phyloP scores from a whole-genome alignment of 2,329 filamentous ascomycete genomes.

The Aureobasidium sp. region DNA sequence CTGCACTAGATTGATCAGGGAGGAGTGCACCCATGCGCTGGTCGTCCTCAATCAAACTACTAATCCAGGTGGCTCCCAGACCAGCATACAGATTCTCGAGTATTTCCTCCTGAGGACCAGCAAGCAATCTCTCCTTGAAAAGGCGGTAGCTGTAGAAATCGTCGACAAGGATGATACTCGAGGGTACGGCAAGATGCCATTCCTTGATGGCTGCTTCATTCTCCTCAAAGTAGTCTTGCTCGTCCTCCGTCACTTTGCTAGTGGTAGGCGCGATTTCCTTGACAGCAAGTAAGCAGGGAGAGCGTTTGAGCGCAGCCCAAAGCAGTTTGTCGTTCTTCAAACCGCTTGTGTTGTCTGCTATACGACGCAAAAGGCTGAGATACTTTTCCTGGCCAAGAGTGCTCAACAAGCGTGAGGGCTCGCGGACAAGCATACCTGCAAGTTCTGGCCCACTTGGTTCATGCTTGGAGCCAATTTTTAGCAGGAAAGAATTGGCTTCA shows the following conservation, averaged over 20 bases:
- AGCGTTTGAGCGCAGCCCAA: slow-evolving; percentile 65
- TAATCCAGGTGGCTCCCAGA: slow-evolving; percentile 71
- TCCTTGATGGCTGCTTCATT: slow-evolving; percentile 56
- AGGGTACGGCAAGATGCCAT: slow-evolving; percentile 68
- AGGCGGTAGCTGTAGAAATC: slow-evolving; percentile 84
- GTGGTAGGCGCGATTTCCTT: slow-evolving; percentile 58
- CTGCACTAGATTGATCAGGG: slow-evolving; percentile 61
- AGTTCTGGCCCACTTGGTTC: slow-evolving; percentile 86
- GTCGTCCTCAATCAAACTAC: slow-evolving; percentile 70
- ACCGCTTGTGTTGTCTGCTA: slow-evolving; percentile 64
- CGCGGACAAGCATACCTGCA: slow-evolving; percentile 71
- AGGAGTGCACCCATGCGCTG: slow-evolving; percentile 61
- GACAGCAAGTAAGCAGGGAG: slow-evolving; percentile 76
- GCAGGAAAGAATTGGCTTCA: slow-evolving; percentile 80
- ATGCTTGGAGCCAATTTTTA: slow-evolving; percentile 81
- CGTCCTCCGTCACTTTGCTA: slow-evolving; percentile 46
- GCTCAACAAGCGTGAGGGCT: slow-evolving; percentile 74
- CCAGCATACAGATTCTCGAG: slow-evolving; percentile 79
- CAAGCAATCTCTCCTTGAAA: slow-evolving; percentile 78
- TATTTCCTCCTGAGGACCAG: slow-evolving; percentile 80
- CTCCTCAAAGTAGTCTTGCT: slow-evolving; percentile 37
- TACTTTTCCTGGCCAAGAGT: slow-evolving; percentile 84
- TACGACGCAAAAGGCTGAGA: slow-evolving; percentile 68
- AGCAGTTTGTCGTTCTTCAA: slow-evolving; percentile 75
- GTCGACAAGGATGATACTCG: slow-evolving; percentile 70